Evolutionary conservation across 202 grass and related monocot species (phyloP), one percentile per base, ranked within the genome.

Genomic region (Hordeum pubiflorum): DNA sequence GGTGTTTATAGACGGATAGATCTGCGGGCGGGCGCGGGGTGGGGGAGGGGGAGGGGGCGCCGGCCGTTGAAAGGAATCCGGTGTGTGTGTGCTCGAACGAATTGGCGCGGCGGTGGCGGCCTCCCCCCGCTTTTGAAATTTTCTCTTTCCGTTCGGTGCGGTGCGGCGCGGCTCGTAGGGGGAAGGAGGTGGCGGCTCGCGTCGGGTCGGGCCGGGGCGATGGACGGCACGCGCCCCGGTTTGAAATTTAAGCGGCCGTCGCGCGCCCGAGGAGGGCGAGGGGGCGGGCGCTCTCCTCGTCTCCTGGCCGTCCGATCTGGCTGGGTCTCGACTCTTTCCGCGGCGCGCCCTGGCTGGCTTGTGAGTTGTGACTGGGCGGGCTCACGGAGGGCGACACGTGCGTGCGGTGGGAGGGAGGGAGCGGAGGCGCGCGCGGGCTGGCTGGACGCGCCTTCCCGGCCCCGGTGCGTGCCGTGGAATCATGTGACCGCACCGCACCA

Each of bases 1-100:
- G n/a, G 71, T 58, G 54, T 64, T 64, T 46, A 29, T 84, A 88
- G 70, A 74, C 17, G 24, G 31, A 32, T 32, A n/a, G 82, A 89
- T 84, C 63, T 70, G 29, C 36, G 69, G 1, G 31, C 46, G 33
- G 14, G 36, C 10, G 65, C 1, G 4, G 64, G 65, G 65, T 15
- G 37, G 61, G 61, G 9, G 15, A 3, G 39, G 18, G 68, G 14
- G 20, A 39, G 6, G 40, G 57, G 72, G 86, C 76, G 70, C 50
- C 50, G 63, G 77, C 70, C 77, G 86, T 90, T 88, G 85, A 84
- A 85, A 20, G 24, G 70, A 76, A 89, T 72, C 43, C 84, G 72
- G 78, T 64, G 82, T 21, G 72, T 70, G 75, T 32, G 31, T 32
- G 31, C 14, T 17, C 46, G 46, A 17, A 50, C 11, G 33, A 81